Evolutionary conservation across 2,329 filamentous ascomycete genomes (phyloP).

Genomic region (Colletotrichum endophyticum): DNA sequence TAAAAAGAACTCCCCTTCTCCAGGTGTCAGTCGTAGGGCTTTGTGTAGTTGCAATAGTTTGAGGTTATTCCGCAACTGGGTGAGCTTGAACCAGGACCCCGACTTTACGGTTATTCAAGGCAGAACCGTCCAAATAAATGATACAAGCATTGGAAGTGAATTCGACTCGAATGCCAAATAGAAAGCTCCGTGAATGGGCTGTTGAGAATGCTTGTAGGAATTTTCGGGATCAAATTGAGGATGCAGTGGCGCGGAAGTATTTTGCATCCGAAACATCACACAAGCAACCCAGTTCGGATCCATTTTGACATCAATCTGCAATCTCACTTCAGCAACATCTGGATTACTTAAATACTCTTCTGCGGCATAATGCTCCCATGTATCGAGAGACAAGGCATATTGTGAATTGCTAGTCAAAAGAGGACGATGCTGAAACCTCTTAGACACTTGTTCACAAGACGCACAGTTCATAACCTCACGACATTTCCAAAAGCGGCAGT

Average conservation of each 20-base stretch:
- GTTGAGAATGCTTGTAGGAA: neutral
- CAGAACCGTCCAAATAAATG: neutral
- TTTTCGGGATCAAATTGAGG: neutral
- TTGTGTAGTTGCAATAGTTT: neutral
- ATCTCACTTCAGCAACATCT: neutral
- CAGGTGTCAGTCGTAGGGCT: neutral
- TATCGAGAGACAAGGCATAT: neutral
- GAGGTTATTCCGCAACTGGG: neutral
- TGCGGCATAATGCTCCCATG: neutral
- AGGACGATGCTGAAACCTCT: neutral
- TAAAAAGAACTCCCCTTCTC: neutral
- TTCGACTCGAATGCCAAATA: neutral
- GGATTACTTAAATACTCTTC: neutral
- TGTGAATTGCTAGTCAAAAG: neutral
- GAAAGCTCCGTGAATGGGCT: neutral
- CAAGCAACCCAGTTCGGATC: neutral
- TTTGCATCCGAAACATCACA: neutral
- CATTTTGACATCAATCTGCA: neutral
- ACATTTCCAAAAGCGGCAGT: neutral
- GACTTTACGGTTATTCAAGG: neutral
- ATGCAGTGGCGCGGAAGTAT: neutral
- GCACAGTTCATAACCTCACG: neutral
- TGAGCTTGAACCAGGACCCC: neutral
- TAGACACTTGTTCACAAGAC: neutral
- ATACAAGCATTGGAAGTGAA: neutral